Percentiles rank a stretch among this genome's conserved stretches.
These are phyloP conservation scores for Phytophthora sp. DNA, from an alignment of 352 stramenopile genomes.

Conservation along the genomic window DNA sequence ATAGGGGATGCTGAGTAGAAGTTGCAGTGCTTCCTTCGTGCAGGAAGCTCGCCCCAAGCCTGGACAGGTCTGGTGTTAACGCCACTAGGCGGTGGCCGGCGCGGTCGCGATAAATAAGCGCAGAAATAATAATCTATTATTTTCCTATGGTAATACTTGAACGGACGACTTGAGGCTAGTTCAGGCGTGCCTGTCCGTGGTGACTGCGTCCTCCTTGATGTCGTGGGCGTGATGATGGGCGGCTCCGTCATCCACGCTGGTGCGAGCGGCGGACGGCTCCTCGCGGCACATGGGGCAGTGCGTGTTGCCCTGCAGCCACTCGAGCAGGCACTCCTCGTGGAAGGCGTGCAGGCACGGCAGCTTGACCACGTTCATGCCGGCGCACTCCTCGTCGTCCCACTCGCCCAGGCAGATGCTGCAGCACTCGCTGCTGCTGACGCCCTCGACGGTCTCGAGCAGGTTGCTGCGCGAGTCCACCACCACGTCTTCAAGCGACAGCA, in stretches of 20 bases:
- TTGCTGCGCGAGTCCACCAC: constrained; percentile 79
- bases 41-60: neutral
- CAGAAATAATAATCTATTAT: constrained; percentile 35
- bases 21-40: neutral
- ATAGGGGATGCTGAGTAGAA: neutral
- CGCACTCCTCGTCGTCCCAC: constrained; percentile 85
- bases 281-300: constrained; percentile 90
- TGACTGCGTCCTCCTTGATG: constrained; percentile 10
- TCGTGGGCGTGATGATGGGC: neutral
- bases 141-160: constrained; percentile 38
- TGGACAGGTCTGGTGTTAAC: too few relatives aligned
- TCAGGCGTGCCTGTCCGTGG: constrained; percentile 14
- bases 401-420: constrained; percentile 87
- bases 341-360: constrained; percentile 85
- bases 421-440: constrained; percentile 63
- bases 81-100: neutral
- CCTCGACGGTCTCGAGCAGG: constrained; percentile 50
- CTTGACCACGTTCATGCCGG: constrained; percentile 83
- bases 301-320: constrained; percentile 82
- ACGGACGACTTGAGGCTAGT: neutral
- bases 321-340: constrained; percentile 88
- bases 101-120: constrained; percentile 17
- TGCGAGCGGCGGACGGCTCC: constrained; percentile 40
- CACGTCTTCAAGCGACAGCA: constrained; percentile 85
- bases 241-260: constrained; percentile 13